Evolutionary conservation across 192 early-diverging fungal genomes (phyloP).

Genomic region (Spinellus fusiger): DNA sequence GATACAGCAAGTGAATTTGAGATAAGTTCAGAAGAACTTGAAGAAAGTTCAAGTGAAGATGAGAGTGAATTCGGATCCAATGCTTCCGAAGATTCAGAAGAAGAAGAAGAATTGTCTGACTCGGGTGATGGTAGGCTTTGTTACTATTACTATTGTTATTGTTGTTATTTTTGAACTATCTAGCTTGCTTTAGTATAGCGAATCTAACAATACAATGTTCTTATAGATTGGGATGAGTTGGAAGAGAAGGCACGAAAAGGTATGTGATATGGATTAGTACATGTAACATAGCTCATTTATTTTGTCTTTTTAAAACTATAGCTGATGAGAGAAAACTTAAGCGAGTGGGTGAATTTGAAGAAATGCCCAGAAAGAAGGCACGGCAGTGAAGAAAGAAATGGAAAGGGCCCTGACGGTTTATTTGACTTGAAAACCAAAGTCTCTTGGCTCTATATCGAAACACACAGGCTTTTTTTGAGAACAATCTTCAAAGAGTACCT

Average conservation of each 20-base stretch:
- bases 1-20: slow-evolving; percentile 58
- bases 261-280: slow-evolving; percentile 8
- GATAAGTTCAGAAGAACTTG: slow-evolving; percentile 52
- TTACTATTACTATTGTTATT: too few relatives aligned
- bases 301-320: background rate
- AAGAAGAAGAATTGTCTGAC: slow-evolving; percentile 56
- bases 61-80: slow-evolving; percentile 55
- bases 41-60: slow-evolving; percentile 45
- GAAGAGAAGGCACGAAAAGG: slow-evolving; percentile 72
- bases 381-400: slow-evolving; percentile 1
- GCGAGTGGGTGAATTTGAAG: background rate
- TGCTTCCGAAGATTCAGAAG: slow-evolving; percentile 48
- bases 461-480: background rate
- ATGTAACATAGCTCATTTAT: slow-evolving; percentile 8
- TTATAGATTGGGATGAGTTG: slow-evolving; percentile 73
- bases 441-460: background rate
- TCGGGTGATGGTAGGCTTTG: slow-evolving; percentile 33
- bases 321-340: slow-evolving; percentile 26
- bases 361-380: background rate
- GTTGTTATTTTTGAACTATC: background rate
- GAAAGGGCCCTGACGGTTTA: background rate
- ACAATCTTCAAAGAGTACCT: background rate
- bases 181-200: background rate
- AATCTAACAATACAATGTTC: background rate
- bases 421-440: background rate